A percentile compares a stretch with the other conserved stretches of the same genome.
phyloP scores from a whole-genome alignment of 176 grass and related monocot species.

The Bothriochloa decipiens region DNA sequence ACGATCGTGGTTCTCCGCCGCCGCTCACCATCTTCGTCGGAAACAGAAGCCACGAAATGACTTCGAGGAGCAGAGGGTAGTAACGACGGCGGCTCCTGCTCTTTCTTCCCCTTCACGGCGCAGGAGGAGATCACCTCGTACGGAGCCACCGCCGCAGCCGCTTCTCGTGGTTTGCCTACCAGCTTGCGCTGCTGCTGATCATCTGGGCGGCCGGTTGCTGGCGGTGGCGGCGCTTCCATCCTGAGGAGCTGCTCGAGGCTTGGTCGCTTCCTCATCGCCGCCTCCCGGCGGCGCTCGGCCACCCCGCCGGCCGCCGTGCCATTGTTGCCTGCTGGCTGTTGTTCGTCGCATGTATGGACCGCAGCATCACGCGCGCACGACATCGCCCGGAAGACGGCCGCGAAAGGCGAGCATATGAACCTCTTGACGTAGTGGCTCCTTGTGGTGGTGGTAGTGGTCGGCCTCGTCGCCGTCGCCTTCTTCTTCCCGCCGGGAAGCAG shows the following conservation, averaged over 20 bases:
- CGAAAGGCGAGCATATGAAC: slow-evolving; percentile 23
- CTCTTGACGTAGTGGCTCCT: background rate
- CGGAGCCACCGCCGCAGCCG: background rate
- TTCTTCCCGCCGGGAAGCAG: background rate
- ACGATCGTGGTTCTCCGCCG: background rate
- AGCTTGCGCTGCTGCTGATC: background rate
- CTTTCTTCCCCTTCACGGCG: background rate
- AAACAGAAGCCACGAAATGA: background rate
- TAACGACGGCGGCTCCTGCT: background rate
- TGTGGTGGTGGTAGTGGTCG: background rate
- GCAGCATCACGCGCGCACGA: background rate
- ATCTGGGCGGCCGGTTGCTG: background rate
- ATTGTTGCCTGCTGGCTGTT: background rate
- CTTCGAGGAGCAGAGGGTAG: background rate
- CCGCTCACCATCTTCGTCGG: background rate
- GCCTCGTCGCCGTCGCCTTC: background rate
- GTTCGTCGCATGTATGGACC: background rate
- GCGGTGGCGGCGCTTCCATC: slow-evolving; percentile 22
- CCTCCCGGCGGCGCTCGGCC: background rate
- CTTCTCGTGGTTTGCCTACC: background rate
- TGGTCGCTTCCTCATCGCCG: background rate
- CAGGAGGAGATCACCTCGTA: background rate
- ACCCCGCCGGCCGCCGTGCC: too few species aligned
- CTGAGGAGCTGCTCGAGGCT: slow-evolving; percentile 47
- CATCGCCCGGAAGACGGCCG: slow-evolving; percentile 13